phyloP scores from a whole-genome alignment of 23 red algal species.

The Gracilaria vermiculophylla region DNA sequence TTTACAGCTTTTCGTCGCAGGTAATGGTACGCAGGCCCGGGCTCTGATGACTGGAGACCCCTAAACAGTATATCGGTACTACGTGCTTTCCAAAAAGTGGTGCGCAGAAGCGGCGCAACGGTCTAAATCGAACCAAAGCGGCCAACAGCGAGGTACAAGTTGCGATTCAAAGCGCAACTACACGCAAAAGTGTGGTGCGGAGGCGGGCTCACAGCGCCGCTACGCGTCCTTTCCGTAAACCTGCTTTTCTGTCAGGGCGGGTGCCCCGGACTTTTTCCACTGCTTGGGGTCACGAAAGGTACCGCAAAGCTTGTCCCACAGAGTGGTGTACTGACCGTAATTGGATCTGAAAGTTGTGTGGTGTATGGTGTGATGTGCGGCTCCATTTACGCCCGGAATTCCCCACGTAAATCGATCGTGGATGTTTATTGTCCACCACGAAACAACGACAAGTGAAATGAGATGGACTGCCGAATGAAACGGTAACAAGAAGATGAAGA shows the following conservation, averaged over 20 bases:
- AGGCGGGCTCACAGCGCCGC: neutral
- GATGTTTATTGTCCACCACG: conserved; percentile 98
- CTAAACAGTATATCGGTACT: no score
- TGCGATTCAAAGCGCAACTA: neutral
- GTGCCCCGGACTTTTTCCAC: conserved; percentile 57
- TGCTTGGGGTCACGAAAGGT: conserved; percentile 81
- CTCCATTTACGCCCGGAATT: conserved; percentile 96
- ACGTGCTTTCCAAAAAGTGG: neutral
- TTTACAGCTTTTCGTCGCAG: no score
- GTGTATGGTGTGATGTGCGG: conserved; percentile 94
- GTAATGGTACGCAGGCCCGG: no score
- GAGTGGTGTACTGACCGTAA: conserved; percentile 98
- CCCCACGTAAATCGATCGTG: conserved; percentile 84
- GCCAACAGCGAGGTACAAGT: neutral
- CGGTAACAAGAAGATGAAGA: conserved; percentile 89
- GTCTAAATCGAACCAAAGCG: neutral
- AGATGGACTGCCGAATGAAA: conserved; percentile 89
- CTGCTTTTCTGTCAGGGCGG: conserved; percentile 30
- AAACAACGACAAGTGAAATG: conserved; percentile 76
- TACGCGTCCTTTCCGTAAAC: conserved; percentile 69
- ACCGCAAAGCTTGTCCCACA: conserved; percentile 92
- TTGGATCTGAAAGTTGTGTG: conserved; percentile 94
- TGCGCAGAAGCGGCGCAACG: neutral
- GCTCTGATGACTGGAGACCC: no score
- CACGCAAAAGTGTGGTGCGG: neutral